Base-by-base conservation (phyloP, 1,139 yeast species). In the Candida sanyaensis region DNA sequence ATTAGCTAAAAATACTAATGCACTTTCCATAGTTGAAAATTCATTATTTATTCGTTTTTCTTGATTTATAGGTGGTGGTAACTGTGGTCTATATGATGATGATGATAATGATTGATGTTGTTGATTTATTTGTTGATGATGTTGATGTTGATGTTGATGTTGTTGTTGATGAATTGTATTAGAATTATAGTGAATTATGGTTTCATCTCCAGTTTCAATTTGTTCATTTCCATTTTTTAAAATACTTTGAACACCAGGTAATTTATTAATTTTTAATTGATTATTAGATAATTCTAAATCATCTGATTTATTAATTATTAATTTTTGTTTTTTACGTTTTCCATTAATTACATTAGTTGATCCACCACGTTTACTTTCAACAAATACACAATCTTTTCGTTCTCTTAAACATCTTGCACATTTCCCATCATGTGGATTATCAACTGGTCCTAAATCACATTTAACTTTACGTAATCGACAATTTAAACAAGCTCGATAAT, bases 371-470 rank as follows among this genome's bases (percentile, higher is more conserved):
- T 75, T 73, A 34, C 83, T 73, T 46, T 83, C 87, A 4, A 86
- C 86, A 66, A 91, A 87, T 24, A 85, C 83, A 67, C 97, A 91
- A 57, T 86, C 90, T 57, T 80, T 81, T 21, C 95, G 73, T 60
- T 91, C 96, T 44, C 97, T 74, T 52, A 80, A 76, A 60, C 97
- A 91, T 46, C 97, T 70, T 3, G 83, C 86, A 74, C 98, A 92
- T 17, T 95, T 95, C 6, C 96, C 96, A 7, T 82, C 84, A 45
- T 77, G 75, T 0, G 96, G 96, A 49, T 76, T 77, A 49, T 84
- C 86, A 10, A 84, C 81, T 4, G 85, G 82, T 1, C 96, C 96
- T 54, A 90, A 67, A 59, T 89, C 96, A 68, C 97, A 91, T 60
- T 85, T 84, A 42, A 88, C 89, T 60, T 91, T 91, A 34, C 96